phyloP scores from a whole-genome alignment of 2,329 filamentous ascomycete species.

The Madurella mycetomatis region DNA sequence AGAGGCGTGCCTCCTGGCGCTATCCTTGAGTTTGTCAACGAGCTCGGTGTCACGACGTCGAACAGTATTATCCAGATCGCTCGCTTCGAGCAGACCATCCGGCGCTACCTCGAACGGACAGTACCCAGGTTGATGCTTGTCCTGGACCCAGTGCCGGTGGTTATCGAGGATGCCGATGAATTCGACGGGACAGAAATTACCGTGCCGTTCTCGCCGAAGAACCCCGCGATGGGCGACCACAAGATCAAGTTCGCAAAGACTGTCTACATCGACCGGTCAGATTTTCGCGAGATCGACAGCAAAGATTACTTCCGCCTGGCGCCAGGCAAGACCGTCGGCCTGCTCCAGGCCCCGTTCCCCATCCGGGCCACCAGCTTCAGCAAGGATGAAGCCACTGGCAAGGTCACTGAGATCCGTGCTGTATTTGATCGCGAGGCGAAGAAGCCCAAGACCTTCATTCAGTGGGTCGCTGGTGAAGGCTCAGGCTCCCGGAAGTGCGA shows the following conservation, averaged over 20 bases:
- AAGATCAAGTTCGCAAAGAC: conserved; percentile 52
- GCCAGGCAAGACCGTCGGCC: conserved; percentile 62
- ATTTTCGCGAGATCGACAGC: conserved; percentile 64
- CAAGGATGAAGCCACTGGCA: conserved; percentile 52
- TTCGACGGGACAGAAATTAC: conserved; percentile 54
- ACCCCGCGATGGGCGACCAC: conserved; percentile 32
- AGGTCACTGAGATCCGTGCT: conserved; percentile 42
- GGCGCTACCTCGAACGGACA: conserved; percentile 80
- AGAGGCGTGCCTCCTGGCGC: conserved; percentile 84
- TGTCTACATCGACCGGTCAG: conserved; percentile 65
- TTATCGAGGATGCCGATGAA: conserved; percentile 74
- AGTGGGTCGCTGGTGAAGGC: conserved; percentile 74
- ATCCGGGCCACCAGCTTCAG: conserved; percentile 60
- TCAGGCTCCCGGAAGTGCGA: conserved; percentile 65
- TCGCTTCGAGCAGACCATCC: conserved; percentile 80
- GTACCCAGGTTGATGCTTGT: conserved; percentile 88
- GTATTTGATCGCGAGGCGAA: conserved; percentile 66
- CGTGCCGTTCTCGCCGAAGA: conserved; percentile 58
- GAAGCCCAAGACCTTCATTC: conserved; percentile 77
- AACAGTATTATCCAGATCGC: conserved; percentile 73
- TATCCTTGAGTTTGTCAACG: conserved; percentile 83
- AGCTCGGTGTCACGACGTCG: conserved; percentile 83
- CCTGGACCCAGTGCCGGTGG: conserved; percentile 75
- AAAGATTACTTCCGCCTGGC: conserved; percentile 68
- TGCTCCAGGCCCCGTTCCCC: conserved; percentile 61